Percentiles rank a stretch among this genome's conserved stretches.
These are phyloP conservation scores for Paecilomyces dactylethromorphus DNA, from an alignment of 2,329 filamentous ascomycete species.

Conservation along the genomic window DNA sequence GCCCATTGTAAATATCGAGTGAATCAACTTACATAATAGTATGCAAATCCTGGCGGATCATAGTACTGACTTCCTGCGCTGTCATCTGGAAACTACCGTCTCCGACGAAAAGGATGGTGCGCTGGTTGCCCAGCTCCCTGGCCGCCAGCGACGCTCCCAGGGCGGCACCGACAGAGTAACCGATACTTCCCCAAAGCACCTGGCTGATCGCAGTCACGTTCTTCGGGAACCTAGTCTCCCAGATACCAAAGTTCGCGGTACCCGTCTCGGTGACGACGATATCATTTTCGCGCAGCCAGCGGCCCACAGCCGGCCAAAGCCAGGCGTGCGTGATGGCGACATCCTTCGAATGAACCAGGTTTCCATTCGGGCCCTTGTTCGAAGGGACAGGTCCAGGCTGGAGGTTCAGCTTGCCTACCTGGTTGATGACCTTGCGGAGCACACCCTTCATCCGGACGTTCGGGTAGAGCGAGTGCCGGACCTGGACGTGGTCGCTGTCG, in stretches of 20 bases:
- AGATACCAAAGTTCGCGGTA: constrained; percentile 81
- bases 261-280: constrained; percentile 82
- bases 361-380: constrained; percentile 45
- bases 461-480: constrained; percentile 74
- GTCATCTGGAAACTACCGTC: constrained; percentile 84
- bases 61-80: constrained; percentile 75
- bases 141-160: constrained; percentile 69
- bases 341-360: constrained; percentile 20
- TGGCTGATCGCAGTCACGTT: constrained; percentile 76
- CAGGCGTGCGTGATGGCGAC: constrained; percentile 44
- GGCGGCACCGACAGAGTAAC: constrained; percentile 56
- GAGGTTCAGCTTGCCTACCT: constrained; percentile 50
- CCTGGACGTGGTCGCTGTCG: constrained; percentile 66
- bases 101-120: constrained; percentile 81
- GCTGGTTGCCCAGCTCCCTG: constrained; percentile 55
- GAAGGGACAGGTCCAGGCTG: constrained; percentile 46
- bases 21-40: constrained; percentile 62
- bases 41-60: constrained; percentile 67
- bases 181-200: constrained; percentile 65
- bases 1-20: not conserved
- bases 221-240: constrained; percentile 72
- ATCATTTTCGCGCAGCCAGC: constrained; percentile 66
- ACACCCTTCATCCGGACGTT: constrained; percentile 75
- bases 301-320: constrained; percentile 70
- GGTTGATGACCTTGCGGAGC: constrained; percentile 61